These are phyloP conservation scores for Yamadazyma philogaea DNA, from an alignment of 805 yeast genomes.

Conservation along the genomic window DNA sequence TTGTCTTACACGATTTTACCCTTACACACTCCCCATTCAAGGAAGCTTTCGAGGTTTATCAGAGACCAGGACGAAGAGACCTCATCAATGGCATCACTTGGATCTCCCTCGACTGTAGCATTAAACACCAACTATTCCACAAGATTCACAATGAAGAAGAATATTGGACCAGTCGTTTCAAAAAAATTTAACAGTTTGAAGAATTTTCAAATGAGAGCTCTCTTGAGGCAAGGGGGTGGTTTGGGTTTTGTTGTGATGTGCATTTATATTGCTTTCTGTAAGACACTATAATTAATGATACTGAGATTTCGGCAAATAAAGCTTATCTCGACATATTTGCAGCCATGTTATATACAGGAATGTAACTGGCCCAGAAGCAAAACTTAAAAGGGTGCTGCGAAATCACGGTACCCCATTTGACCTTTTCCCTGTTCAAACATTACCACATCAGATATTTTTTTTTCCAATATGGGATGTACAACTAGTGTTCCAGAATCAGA, in stretches of 20 bases:
- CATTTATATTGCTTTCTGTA: slow-evolving; percentile 17
- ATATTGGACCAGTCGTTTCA: neutral
- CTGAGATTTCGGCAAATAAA: too few relatives aligned
- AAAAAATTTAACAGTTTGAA: slow-evolving; percentile 7
- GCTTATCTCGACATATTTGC: too few relatives aligned
- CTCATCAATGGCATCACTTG: neutral
- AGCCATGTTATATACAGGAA: slow-evolving; percentile 5
- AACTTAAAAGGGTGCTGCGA: neutral
- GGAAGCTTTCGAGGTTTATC: slow-evolving; percentile 28
- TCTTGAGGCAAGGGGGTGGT: slow-evolving; percentile 20
- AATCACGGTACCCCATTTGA: neutral
- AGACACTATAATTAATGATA: slow-evolving; percentile 2
- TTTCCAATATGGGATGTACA: slow-evolving; percentile 64
- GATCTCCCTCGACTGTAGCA: neutral
- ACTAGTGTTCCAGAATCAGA: slow-evolving; percentile 46
- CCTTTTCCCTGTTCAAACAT: neutral
- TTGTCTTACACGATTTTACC: slow-evolving; percentile 28
- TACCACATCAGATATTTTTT: neutral
- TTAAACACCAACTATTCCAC: neutral
- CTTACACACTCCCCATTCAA: slow-evolving; percentile 15
- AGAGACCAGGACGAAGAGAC: slow-evolving; percentile 26
- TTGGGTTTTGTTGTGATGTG: slow-evolving; percentile 19
- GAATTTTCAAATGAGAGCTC: slow-evolving; percentile 9
- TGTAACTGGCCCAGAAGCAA: slow-evolving; percentile 3
- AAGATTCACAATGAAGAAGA: neutral